Conservation (phyloP, 495 filamentous ascomycete species). For the Copromyces sp. region DNA sequence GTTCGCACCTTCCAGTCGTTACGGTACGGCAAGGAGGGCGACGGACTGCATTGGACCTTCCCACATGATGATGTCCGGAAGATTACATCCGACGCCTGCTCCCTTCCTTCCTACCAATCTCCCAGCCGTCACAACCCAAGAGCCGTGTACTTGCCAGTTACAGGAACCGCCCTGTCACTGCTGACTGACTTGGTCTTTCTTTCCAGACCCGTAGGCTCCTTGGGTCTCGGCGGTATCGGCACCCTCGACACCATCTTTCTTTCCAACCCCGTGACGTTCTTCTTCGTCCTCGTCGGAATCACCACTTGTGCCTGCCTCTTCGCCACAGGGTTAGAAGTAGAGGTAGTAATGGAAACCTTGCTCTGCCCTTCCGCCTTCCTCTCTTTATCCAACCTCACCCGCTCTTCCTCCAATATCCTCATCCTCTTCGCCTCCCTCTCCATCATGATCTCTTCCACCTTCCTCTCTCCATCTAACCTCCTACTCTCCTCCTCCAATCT, state of each 20-base stretch:
- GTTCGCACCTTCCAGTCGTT: neutral
- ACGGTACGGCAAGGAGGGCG: neutral
- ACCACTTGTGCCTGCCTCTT: neutral
- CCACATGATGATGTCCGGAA: neutral
- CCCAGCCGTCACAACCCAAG: slow-evolving; percentile 13
- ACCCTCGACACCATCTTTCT: neutral
- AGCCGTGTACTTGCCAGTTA: slow-evolving; percentile 19
- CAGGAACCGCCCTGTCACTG: slow-evolving; percentile 1
- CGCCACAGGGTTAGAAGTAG: neutral
- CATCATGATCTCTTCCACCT: too few species aligned
- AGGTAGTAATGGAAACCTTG: too few species aligned
- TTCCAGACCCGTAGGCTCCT: slow-evolving; percentile 3
- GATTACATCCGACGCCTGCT: neutral
- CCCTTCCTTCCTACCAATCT: neutral
- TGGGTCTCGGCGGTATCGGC: neutral
- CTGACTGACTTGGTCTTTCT: neutral
- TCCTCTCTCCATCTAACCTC: neutral
- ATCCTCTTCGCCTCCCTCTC: too few species aligned
- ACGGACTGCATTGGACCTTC: neutral
- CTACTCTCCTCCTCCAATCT: neutral
- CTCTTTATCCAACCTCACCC: neutral
- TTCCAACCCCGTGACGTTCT: neutral
- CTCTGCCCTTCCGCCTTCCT: neutral
- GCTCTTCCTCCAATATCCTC: neutral
- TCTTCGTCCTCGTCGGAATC: neutral